Conservation (phyloP, 805 yeast species). For the Candida boleticola region DNA sequence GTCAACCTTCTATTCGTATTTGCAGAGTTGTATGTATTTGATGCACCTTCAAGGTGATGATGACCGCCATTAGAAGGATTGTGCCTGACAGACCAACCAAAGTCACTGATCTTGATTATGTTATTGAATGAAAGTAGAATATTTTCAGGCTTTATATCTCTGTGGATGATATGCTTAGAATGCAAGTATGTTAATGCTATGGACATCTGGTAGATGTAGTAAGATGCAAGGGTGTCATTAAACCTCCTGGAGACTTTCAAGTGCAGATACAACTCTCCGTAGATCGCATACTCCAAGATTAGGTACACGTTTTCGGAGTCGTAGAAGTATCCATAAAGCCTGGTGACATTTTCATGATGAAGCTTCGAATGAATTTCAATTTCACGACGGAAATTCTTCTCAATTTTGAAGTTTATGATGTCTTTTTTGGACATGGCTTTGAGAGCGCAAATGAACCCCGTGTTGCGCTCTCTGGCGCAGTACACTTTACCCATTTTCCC, state of each 20-base stretch:
- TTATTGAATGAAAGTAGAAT: constrained; percentile 76
- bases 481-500: constrained; percentile 94
- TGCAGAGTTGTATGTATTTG: not conserved
- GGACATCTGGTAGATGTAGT: constrained; percentile 80
- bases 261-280: constrained; percentile 82
- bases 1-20: constrained; percentile 55
- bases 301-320: constrained; percentile 79
- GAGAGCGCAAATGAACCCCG: constrained; percentile 84
- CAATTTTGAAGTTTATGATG: constrained; percentile 69
- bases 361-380: constrained; percentile 85
- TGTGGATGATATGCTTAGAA: constrained; percentile 75
- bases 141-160: constrained; percentile 95
- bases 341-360: constrained; percentile 75
- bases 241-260: constrained; percentile 68
- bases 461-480: constrained; percentile 72
- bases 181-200: constrained; percentile 78
- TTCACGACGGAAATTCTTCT: constrained; percentile 84
- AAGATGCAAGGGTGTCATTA: constrained; percentile 69
- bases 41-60: not conserved
- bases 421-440: constrained; percentile 89
- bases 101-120: constrained; percentile 81
- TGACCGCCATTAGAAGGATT: constrained; percentile 5
- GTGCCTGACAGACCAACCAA: constrained; percentile 87
- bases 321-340: constrained; percentile 81
- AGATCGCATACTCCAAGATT: constrained; percentile 77